Base-by-base conservation (phyloP, 2,329 filamentous ascomycete genomes). In the Scopulariopsis brevicaulis region DNA sequence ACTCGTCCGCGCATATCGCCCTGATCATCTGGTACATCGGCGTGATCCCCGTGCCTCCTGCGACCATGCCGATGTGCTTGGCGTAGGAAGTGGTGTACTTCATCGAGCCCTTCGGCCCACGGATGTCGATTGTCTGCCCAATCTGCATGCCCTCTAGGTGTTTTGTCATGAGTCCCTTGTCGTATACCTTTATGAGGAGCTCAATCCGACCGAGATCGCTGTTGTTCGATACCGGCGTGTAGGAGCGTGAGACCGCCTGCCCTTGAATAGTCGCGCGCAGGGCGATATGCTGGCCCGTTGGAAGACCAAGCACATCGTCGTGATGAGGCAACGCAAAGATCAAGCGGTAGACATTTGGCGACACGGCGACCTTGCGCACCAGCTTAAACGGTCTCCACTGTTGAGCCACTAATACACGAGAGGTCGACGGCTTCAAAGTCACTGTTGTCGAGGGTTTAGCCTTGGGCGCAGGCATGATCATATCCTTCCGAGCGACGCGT, bases 1-100 rank as follows among this genome's bases (percentile, higher is more conserved):
- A 83, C 60, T 93, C 90, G 82, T 96, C 96, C 74, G 87, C 90
- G 85, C 97, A 96, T 75, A 99, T 96, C 68, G 86, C 82, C 61
- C 90, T 89, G 63, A 84, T 80, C 52, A 99, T 85, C 79, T 99
- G 94, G 80, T 89, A 97, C 93, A 97, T 96, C 64, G 94, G 94
- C 14, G 94, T 94, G 73, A 99, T 96, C 61, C 94, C 94, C 7
- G 94, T 96, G 63, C 94, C 94, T 66, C 94, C 94, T 15, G 93
- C 90, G 62, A 99, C 82, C 64, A 93, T 78, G 43, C 83, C 86
- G 65, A 95, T 84, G 77, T 96, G 92, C 82, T 96, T 96, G 35
- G 83, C 74, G 74, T 96, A 97, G 76, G 97, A 97, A 66, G 90
- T 89, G 48, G 97, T 84, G 64, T 83, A 82, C 11, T 71, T 71